Percentiles rank a stretch among this genome's conserved stretches.
Conservation (phyloP, 108 stramenopile genomes). For the Schizochytrium sp. region DNA sequence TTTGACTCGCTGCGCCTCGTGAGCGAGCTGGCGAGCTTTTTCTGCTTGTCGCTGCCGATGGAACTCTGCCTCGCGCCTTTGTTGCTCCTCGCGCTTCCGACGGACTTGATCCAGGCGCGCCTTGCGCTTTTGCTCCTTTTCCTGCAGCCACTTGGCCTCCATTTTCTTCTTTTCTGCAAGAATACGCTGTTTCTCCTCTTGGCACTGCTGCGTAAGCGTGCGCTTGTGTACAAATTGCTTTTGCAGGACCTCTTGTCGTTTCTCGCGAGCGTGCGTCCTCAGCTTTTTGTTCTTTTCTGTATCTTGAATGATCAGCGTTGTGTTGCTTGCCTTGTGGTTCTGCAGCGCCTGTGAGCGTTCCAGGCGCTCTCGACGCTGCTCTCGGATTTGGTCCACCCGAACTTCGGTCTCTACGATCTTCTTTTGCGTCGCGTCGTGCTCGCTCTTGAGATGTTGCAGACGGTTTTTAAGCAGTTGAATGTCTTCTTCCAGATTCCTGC, state of each 20-base stretch:
- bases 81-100: neutral
- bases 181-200: neutral
- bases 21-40: neutral
- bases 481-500: neutral
- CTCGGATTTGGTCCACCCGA: neutral
- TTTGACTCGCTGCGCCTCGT: neutral
- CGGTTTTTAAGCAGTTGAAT: neutral
- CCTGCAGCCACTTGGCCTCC: neutral
- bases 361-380: neutral
- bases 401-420: neutral
- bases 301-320: neutral
- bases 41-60: neutral
- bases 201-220: neutral
- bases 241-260: neutral
- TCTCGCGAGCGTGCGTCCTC: neutral
- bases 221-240: neutral
- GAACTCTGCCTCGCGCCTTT: neutral
- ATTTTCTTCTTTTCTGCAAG: neutral
- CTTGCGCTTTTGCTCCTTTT: neutral
- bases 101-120: neutral
- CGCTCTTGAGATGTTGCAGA: neutral
- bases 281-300: neutral
- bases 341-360: neutral
- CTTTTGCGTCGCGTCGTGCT: neutral
- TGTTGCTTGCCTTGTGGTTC: neutral